phyloP scores from a whole-genome alignment of 148 eudicot species.

The Rhododendron ferrugineum region DNA sequence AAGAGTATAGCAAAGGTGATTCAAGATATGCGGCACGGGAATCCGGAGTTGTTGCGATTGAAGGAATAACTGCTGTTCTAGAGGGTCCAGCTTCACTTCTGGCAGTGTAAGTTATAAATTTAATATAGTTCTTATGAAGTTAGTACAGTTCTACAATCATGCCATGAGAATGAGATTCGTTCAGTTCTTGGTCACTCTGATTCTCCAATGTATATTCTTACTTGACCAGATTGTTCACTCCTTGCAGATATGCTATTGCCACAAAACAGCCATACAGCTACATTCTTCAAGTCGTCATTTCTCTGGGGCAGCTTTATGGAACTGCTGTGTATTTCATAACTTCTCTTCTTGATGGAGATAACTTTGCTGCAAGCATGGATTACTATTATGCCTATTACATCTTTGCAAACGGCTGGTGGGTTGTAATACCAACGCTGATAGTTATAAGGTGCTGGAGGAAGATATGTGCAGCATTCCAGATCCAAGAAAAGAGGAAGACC shows the following conservation, averaged over 20 bases:
- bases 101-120: slow-evolving; percentile 56
- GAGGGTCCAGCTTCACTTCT: slow-evolving; percentile 86
- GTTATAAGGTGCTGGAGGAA: slow-evolving; percentile 69
- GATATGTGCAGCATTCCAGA: slow-evolving; percentile 49
- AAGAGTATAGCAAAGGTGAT: slow-evolving; percentile 94
- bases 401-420: slow-evolving; percentile 63
- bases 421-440: slow-evolving; percentile 63
- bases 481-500: slow-evolving; percentile 47
- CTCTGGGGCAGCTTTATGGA: slow-evolving; percentile 88
- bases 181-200: background rate
- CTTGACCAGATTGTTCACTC: background rate
- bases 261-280: slow-evolving; percentile 62
- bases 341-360: slow-evolving; percentile 70
- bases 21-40: slow-evolving; percentile 85
- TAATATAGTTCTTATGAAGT: background rate
- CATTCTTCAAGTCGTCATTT: slow-evolving; percentile 67
- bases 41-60: slow-evolving; percentile 62
- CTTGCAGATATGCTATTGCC: slow-evolving; percentile 81
- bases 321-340: slow-evolving; percentile 67
- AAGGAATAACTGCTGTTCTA: slow-evolving; percentile 71
- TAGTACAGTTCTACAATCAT: background rate
- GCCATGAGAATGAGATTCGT: background rate
- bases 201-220: background rate
- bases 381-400: slow-evolving; percentile 72
- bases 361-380: slow-evolving; percentile 44